Evolutionary conservation across 495 filamentous ascomycete genomes (phyloP).

Genomic region (Trichoderma erinaceum): DNA sequence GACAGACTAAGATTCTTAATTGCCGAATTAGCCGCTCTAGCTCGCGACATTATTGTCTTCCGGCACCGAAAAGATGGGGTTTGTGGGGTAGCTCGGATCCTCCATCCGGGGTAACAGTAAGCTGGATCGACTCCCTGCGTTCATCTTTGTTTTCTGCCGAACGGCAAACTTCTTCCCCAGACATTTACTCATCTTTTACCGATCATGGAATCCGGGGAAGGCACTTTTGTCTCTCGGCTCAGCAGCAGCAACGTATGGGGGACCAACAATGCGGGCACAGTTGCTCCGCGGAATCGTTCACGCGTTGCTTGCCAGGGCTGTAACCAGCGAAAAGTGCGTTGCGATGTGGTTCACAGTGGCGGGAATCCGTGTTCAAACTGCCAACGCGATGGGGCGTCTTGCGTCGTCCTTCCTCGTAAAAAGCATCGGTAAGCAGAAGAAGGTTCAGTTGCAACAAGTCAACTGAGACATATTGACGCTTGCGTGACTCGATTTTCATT

Average conservation of each 20-base stretch:
- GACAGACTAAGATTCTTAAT: background rate
- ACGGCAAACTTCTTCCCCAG: slow-evolving; percentile 11
- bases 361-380: slow-evolving; percentile 24
- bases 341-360: slow-evolving; percentile 21
- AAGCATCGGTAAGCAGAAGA: slow-evolving; percentile 18
- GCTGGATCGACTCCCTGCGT: background rate
- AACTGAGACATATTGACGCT: background rate
- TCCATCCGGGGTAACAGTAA: background rate
- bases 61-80: background rate
- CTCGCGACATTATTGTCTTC: background rate
- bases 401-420: slow-evolving; percentile 20
- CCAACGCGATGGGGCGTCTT: slow-evolving; percentile 14
- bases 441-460: background rate
- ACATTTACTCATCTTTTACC: background rate
- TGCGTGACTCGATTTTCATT: background rate
- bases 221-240: background rate
- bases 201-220: background rate
- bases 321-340: slow-evolving; percentile 24
- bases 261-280: background rate
- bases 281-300: slow-evolving; percentile 14
- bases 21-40: slow-evolving; percentile 8
- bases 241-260: background rate
- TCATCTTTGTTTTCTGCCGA: background rate
- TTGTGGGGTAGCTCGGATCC: background rate
- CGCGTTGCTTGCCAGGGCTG: slow-evolving; percentile 23